Evolutionary conservation across 129 eudicot genomes (phyloP), one percentile per base, ranked within the genome.

Genomic region (Apium graveolens): DNA sequence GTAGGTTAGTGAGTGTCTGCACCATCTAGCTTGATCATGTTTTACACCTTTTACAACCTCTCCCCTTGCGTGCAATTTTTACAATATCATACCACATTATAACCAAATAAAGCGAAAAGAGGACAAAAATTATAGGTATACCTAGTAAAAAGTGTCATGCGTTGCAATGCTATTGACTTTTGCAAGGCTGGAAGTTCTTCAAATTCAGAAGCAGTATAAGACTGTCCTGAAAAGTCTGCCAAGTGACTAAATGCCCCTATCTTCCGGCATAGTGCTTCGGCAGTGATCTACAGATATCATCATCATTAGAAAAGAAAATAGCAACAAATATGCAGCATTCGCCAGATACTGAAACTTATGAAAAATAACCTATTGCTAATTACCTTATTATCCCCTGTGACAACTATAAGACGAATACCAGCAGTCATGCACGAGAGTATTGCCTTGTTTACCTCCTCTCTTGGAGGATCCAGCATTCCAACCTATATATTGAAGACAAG

Each of bases 361-460:
- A 73, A 26, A 31, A 60, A 31, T 1, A 24, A 49, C 37, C 20
- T 1, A 41, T 53, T 72, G 13, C 35, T 21, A 32, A n/a, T 60
- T 87, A 96, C 99, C 99, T 96, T 96, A 91, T 92, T 96, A 88
- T 96, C 99, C 78, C 99, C 99, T 29, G 99, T 96, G 78, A 96
- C 99, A 78, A 96, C 97, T 83, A 96, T 89, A 69, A 96, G 97
- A 77, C 99, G 99, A 81, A 96, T 96, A 77, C 99, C 99, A 83
- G 99, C 99, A 69, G 92, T 92, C 97, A 92, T 92, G 86, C 99
- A 96, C 26, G 99, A 88, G 71, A 96, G 90, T 81, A 96, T 92
- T 57, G 99, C 99, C 77, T 92, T 76, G 81, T 88, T 88, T 39
- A 96, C 99, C 83, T 96, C 99, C 81, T 87, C 97, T 78, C 99